Evolutionary conservation across 1,284 basidiomycete species (phyloP).

Genomic region (Rhizoctonia solani): DNA sequence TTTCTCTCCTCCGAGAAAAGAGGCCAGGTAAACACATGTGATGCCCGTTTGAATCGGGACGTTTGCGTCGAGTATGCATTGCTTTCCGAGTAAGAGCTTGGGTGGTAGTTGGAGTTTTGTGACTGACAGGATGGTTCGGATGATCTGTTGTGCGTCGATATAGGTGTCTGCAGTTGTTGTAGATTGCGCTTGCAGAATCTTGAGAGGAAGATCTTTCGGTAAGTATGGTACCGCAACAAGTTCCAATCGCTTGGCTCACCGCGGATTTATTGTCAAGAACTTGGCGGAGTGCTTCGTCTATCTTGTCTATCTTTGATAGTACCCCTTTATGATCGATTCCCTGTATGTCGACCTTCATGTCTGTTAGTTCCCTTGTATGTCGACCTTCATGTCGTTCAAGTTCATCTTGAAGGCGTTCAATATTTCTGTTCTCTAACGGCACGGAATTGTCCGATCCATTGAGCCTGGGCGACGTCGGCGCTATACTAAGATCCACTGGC

Average conservation of each 20-base stretch:
- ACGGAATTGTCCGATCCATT: constrained; percentile 20
- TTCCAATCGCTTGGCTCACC: neutral
- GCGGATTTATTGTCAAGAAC: neutral
- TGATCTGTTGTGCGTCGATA: neutral
- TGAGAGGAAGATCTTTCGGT: neutral
- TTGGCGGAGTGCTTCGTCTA: neutral
- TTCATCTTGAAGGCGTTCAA: neutral
- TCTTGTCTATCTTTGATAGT: neutral
- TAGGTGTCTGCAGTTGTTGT: neutral
- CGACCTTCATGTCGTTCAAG: neutral
- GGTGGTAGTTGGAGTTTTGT: constrained; percentile 13
- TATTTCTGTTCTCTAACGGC: neutral
- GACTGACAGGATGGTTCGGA: constrained; percentile 10
- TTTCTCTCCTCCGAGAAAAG: constrained; percentile 10
- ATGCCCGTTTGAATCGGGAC: neutral
- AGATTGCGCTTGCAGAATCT: too few relatives aligned
- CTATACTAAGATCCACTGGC: neutral
- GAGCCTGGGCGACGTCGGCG: neutral
- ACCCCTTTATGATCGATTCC: neutral
- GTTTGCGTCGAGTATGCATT: neutral
- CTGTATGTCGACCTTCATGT: neutral
- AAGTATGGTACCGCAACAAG: neutral
- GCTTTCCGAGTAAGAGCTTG: neutral
- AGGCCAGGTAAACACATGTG: constrained; percentile 1
- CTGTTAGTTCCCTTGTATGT: neutral